phyloP scores from a whole-genome alignment of 2,329 filamentous ascomycete genomes.

The Taxawa tesnikishii region DNA sequence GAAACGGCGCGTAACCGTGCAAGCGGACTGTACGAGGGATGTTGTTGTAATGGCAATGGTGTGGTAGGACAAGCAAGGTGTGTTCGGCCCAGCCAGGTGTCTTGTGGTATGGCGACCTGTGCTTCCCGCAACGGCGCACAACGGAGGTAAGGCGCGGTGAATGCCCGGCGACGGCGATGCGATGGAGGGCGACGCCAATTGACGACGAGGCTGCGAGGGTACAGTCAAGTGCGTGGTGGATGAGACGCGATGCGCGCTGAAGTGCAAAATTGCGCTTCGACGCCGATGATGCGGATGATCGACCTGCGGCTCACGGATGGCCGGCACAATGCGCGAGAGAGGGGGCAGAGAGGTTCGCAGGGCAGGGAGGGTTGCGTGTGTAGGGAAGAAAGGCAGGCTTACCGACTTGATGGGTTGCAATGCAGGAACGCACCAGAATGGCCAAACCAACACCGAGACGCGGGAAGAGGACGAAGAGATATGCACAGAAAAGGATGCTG shows the following conservation, averaged over 20 bases:
- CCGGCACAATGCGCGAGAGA: not conserved
- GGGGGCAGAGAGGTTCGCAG: too few species aligned
- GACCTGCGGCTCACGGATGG: slow-evolving; percentile 1
- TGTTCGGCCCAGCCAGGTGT: not conserved
- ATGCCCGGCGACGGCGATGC: too few species aligned
- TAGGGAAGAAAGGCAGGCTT: too few species aligned
- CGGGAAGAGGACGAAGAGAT: slow-evolving; percentile 2
- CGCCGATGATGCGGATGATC: slow-evolving; percentile 1
- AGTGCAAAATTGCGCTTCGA: not conserved
- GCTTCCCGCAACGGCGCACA: not conserved
- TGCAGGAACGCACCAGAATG: not conserved
- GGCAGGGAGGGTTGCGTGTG: not conserved
- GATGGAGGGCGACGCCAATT: too few species aligned
- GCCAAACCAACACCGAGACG: slow-evolving; percentile 2
- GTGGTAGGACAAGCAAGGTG: slow-evolving; percentile 1
- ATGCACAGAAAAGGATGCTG: slow-evolving; percentile 9
- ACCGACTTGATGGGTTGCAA: not conserved
- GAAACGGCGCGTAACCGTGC: not conserved
- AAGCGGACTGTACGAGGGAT: slow-evolving; percentile 2
- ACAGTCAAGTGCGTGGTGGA: not conserved
- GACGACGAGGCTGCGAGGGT: too few species aligned
- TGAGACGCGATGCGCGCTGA: not conserved
- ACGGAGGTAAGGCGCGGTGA: not conserved
- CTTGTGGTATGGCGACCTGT: not conserved
- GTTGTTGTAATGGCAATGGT: slow-evolving; percentile 1